Evolutionary conservation across 2,329 filamentous ascomycete species (phyloP).

Genomic region (Chaetothyriales sp.): DNA sequence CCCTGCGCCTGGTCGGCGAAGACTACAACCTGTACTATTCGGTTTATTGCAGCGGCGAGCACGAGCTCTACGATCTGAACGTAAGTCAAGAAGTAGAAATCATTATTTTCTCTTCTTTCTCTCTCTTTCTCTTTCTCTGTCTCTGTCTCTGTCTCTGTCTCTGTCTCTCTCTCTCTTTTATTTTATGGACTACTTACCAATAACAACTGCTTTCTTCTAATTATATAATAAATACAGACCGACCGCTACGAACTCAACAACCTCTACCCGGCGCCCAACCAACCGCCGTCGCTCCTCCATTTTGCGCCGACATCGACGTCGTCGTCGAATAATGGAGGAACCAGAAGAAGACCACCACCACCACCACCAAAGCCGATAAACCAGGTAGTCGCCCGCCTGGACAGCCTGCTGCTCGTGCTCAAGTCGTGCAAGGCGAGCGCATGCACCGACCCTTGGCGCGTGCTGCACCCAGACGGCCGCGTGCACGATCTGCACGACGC

Average conservation of each 20-base stretch:
- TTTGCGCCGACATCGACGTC: neutral
- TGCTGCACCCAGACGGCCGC: constrained; percentile 20
- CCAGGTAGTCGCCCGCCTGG: constrained; percentile 17
- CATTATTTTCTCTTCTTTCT: too few relatives aligned
- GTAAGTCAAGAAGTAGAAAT: constrained; percentile 13
- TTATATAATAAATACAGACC: constrained; percentile 11
- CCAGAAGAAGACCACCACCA: too few relatives aligned
- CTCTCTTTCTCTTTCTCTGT: too few relatives aligned
- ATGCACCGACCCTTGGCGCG: constrained; percentile 25
- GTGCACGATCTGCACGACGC: constrained; percentile 22
- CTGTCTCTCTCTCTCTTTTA: neutral
- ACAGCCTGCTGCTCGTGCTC: constrained; percentile 24
- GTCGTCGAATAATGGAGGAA: too few relatives aligned
- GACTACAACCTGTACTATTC: constrained; percentile 27
- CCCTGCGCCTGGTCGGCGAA: constrained; percentile 22
- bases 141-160: too few relatives aligned
- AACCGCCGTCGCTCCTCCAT: neutral
- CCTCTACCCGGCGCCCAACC: constrained; percentile 5
- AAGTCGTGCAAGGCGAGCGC: constrained; percentile 24
- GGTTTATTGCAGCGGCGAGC: constrained; percentile 27
- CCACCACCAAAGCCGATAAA: constrained; percentile 11
- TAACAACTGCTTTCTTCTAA: neutral
- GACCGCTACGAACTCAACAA: constrained; percentile 25
- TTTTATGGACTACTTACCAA: neutral
- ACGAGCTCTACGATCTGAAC: constrained; percentile 27